A percentile compares a stretch with the other conserved stretches of the same genome.
phyloP scores from a whole-genome alignment of 345 rosid genomes.

The Hibiscus mutabilis region DNA sequence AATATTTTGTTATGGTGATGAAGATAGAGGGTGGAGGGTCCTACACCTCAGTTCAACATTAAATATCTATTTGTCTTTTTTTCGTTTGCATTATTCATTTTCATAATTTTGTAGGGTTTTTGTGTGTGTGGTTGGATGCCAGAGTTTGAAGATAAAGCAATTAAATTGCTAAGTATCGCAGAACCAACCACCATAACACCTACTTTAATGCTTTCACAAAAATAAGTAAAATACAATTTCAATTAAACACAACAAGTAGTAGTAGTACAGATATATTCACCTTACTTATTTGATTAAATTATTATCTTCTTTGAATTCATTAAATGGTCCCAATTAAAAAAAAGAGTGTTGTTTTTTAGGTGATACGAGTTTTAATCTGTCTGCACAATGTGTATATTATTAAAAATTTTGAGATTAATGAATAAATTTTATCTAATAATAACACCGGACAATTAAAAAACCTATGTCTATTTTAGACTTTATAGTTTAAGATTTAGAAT shows the following conservation, averaged over 20 bases:
- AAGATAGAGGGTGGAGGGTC: constrained; percentile 16
- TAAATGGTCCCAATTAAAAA: too few species aligned
- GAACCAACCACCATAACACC: constrained; percentile 46
- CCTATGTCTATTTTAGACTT: too few species aligned
- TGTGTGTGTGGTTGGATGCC: constrained; percentile 37
- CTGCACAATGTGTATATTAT: too few species aligned
- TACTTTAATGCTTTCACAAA: constrained; percentile 25
- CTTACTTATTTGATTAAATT: too few species aligned
- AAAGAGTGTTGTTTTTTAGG: too few species aligned
- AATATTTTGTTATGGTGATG: constrained; percentile 16
- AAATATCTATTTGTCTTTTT: constrained; percentile 48
- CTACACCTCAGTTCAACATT: constrained; percentile 28
- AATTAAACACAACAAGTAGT: background rate
- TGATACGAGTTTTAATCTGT: too few species aligned
- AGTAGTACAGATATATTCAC: background rate
- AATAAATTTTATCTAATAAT: too few species aligned
- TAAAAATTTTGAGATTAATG: too few species aligned
- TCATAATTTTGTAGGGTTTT: constrained; percentile 1
- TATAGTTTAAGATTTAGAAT: too few species aligned
- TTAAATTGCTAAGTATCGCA: constrained; percentile 33
- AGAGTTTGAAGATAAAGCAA: constrained; percentile 55
- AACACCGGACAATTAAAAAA: too few species aligned
- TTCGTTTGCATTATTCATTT: background rate
- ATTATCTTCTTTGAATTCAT: too few species aligned
- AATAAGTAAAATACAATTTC: constrained; percentile 4